These are phyloP conservation scores for Mucor lusitanicus DNA, from an alignment of 371 early-diverging fungal species.

Conservation along the genomic window DNA sequence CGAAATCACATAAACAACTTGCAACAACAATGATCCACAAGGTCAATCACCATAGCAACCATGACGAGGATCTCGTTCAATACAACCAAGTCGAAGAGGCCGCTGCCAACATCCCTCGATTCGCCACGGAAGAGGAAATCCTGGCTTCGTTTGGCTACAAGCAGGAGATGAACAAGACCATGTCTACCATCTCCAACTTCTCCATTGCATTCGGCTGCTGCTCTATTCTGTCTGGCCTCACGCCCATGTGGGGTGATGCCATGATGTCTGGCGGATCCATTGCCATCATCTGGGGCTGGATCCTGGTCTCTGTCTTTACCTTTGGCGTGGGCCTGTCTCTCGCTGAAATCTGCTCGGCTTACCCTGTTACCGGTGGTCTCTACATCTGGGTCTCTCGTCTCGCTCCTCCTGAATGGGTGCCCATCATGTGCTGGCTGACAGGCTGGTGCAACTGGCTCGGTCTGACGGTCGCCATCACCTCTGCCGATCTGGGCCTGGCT, in stretches of 20 bases:
- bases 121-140: constrained; percentile 45
- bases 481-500: constrained; percentile 53
- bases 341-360: constrained; percentile 78
- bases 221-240: constrained; percentile 63
- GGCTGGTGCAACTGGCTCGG: constrained; percentile 67
- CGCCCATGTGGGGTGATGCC: constrained; percentile 60
- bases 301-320: constrained; percentile 64
- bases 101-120: constrained; percentile 18
- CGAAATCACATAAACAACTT: not conserved
- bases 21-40: not conserved
- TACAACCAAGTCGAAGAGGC: constrained; percentile 24
- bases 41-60: constrained; percentile 11
- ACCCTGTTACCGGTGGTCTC: constrained; percentile 66
- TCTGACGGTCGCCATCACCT: constrained; percentile 51
- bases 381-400: constrained; percentile 65
- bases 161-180: constrained; percentile 67
- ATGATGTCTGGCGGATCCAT: constrained; percentile 72
- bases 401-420: constrained; percentile 59
- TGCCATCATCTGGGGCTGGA: constrained; percentile 73
- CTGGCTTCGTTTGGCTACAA: constrained; percentile 62
- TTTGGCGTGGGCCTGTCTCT: constrained; percentile 68
- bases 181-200: constrained; percentile 65
- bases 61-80: constrained; percentile 9
- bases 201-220: constrained; percentile 66
- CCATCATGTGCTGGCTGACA: constrained; percentile 58